Evolutionary conservation across 768 basidiomycete species (phyloP).

Genomic region (Panaeolus papilionaceus): DNA sequence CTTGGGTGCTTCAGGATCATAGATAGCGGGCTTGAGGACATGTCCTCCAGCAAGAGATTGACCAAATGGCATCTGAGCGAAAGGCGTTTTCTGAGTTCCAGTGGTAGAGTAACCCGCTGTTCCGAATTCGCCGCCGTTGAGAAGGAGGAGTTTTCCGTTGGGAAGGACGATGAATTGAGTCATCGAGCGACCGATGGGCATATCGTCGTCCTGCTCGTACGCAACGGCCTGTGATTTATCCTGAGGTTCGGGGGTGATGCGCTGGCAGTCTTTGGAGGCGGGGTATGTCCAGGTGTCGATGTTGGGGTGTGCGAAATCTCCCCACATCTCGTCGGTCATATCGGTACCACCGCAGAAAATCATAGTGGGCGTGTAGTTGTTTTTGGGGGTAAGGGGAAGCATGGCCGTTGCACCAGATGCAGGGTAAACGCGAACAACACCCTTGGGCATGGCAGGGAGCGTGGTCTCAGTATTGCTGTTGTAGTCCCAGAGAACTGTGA

Average conservation of each 20-base stretch:
- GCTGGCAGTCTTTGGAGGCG: conserved; percentile 75
- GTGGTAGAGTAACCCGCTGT: conserved; percentile 85
- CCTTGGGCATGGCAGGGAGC: conserved; percentile 75
- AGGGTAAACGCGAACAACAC: conserved; percentile 85
- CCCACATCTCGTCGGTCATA: conserved; percentile 75
- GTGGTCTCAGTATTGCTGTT: conserved; percentile 60
- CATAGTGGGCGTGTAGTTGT: conserved; percentile 85
- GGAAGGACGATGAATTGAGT: conserved; percentile 89
- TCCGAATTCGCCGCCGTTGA: conserved; percentile 86
- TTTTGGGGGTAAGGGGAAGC: conserved; percentile 89
- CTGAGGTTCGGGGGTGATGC: conserved; percentile 84
- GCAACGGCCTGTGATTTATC: conserved; percentile 60
- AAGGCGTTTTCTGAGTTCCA: conserved; percentile 52
- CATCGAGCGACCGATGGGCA: conserved; percentile 85
- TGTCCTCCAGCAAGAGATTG: conserved; percentile 83
- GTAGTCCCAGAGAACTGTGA: conserved; percentile 39
- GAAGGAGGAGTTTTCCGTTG: conserved; percentile 75
- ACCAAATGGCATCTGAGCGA: conserved; percentile 66
- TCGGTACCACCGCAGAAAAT: conserved; percentile 92
- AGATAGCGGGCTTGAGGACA: conserved; percentile 77
- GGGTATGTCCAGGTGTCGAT: conserved; percentile 78
- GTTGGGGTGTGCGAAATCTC: conserved; percentile 75
- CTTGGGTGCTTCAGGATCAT: conserved; percentile 73
- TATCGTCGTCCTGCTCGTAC: conserved; percentile 77
- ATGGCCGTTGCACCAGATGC: conserved; percentile 89